Percentiles rank a stretch among this genome's conserved stretches.
phyloP scores from a whole-genome alignment of 352 stramenopile species.

The Blastocystis sp. region DNA sequence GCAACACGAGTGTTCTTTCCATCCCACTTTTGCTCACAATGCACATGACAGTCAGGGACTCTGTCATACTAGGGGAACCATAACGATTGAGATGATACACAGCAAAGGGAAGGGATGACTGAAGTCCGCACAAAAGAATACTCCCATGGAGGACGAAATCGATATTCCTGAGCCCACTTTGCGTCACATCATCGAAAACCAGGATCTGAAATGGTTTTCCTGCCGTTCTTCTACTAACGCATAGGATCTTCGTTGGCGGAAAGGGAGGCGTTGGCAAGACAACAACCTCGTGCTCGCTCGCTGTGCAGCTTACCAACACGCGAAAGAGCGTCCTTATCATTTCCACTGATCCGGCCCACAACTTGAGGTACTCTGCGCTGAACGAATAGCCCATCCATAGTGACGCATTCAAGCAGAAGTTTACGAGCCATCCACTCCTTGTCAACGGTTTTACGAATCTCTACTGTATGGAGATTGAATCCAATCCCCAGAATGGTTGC shows the following conservation, averaged over 20 bases:
- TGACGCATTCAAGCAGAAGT: conserved; percentile 98
- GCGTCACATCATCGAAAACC: conserved; percentile 46
- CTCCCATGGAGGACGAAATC: conserved; percentile 42
- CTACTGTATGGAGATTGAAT: conserved; percentile 97
- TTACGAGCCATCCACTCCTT: conserved; percentile 90
- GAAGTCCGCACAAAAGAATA: neutral
- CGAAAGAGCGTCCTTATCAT: conserved; percentile 93
- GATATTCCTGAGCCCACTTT: conserved; percentile 67
- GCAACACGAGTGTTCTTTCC: too few relatives aligned
- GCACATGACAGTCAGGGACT: too few relatives aligned
- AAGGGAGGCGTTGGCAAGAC: conserved; percentile 91
- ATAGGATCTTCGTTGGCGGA: conserved; percentile 88
- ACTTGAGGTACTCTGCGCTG: conserved; percentile 79
- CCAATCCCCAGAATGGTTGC: conserved; percentile 70
- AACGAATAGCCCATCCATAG: conserved; percentile 72
- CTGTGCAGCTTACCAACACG: conserved; percentile 83
- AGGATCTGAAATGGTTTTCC: conserved; percentile 44
- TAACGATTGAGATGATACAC: too few relatives aligned
- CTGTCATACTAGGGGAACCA: too few relatives aligned
- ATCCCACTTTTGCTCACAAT: too few relatives aligned
- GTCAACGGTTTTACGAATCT: conserved; percentile 96
- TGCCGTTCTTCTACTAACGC: neutral
- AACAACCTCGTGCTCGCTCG: conserved; percentile 95
- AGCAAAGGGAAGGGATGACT: too few relatives aligned
- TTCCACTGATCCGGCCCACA: conserved; percentile 98